A percentile compares a stretch with the other conserved stretches of the same genome.
phyloP scores from a whole-genome alignment of 2,329 filamentous ascomycete species.

The Cyclaneusma minus region DNA sequence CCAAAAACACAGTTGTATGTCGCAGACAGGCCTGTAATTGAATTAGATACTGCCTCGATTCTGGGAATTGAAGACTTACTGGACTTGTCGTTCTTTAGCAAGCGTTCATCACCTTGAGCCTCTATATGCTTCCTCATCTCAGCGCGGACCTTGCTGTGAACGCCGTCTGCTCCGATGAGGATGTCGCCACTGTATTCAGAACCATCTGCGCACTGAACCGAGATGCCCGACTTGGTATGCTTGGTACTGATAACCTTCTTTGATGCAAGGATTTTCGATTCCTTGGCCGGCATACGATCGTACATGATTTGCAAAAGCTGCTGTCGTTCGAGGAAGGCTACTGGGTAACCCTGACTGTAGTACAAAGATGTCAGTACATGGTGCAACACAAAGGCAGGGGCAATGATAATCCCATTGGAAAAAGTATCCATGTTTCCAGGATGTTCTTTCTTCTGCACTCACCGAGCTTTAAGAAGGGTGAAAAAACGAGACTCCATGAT shows the following conservation, averaged over 20 bases:
- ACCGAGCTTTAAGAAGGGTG: constrained; percentile 1
- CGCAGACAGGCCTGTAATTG: no score
- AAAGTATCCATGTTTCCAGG: constrained; percentile 1
- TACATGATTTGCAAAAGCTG: constrained; percentile 17
- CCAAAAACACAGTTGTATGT: no score
- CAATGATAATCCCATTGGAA: constrained; percentile 10
- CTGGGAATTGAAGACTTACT: no score
- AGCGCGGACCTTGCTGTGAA: constrained; percentile 22
- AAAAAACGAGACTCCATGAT: constrained; percentile 9
- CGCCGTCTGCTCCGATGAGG: constrained; percentile 24
- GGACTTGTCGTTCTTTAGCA: constrained; percentile 4
- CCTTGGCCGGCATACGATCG: neutral
- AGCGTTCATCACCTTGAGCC: constrained; percentile 1
- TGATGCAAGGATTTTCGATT: constrained; percentile 6
- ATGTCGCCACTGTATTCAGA: constrained; percentile 17
- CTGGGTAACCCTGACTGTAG: constrained; percentile 14
- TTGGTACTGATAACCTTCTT: constrained; percentile 8
- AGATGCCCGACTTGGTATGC: constrained; percentile 5
- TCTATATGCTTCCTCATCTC: constrained; percentile 15
- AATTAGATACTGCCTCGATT: no score
- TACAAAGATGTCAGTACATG: neutral
- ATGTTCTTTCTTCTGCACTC: no score
- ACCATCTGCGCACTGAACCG: constrained; percentile 15
- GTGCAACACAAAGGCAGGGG: constrained; percentile 3
- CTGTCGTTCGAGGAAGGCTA: constrained; percentile 22